Evolutionary conservation across 257 asterid genomes (phyloP).

Genomic region (Nicotiana paniculata): DNA sequence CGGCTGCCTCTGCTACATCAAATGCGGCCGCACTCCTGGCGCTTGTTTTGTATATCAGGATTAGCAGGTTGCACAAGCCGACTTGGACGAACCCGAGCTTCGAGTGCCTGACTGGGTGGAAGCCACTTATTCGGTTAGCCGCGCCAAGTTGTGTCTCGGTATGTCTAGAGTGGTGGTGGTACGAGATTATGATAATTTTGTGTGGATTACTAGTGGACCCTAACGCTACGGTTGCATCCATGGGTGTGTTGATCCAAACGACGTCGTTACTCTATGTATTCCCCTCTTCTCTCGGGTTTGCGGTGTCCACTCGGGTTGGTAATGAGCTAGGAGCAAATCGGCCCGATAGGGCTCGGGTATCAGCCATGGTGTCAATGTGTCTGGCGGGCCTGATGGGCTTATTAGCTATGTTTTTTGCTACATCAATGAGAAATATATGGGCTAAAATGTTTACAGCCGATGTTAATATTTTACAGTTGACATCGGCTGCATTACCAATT

Average conservation of each 20-base stretch:
- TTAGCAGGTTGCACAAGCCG: slow-evolving; percentile 35
- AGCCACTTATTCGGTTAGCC: slow-evolving; percentile 59
- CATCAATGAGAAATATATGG: slow-evolving; percentile 37
- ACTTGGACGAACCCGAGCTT: slow-evolving; percentile 55
- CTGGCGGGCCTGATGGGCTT: slow-evolving; percentile 55
- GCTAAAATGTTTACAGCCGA: slow-evolving; percentile 63
- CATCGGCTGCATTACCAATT: slow-evolving; percentile 64
- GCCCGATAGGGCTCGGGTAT: slow-evolving; percentile 50
- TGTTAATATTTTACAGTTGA: slow-evolving; percentile 36
- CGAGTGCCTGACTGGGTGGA: slow-evolving; percentile 65
- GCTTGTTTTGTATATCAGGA: slow-evolving; percentile 37
- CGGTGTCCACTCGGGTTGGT: slow-evolving; percentile 79
- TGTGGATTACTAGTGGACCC: slow-evolving; percentile 80
- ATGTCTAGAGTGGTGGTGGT: slow-evolving; percentile 96
- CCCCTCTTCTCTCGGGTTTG: slow-evolving; percentile 61
- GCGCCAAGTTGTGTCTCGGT: slow-evolving; percentile 84
- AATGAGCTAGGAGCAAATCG: slow-evolving; percentile 75
- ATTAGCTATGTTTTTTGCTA: slow-evolving; percentile 49
- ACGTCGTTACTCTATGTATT: slow-evolving; percentile 66
- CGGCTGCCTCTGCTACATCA: slow-evolving; percentile 67
- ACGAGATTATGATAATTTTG: slow-evolving; percentile 70
- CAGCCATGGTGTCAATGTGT: slow-evolving; percentile 35
- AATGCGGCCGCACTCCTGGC: slow-evolving; percentile 32
- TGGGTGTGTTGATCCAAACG: slow-evolving; percentile 73
- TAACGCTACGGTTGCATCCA: slow-evolving; percentile 68